Base-by-base conservation (phyloP, 345 rosid genomes). In the Syzygium aromaticum region DNA sequence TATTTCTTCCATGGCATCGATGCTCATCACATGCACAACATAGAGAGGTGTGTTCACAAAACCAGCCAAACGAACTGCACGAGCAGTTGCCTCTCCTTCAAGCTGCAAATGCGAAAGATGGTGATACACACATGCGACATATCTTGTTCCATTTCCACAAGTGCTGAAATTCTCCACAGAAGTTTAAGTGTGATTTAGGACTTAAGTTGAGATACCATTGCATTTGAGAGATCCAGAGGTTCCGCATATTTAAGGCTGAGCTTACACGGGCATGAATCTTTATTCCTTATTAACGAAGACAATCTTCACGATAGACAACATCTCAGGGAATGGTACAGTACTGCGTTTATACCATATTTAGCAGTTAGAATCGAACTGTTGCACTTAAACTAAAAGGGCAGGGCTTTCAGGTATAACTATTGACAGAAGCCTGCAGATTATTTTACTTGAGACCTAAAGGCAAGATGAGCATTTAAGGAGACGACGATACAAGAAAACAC, bases 11-110 rank as follows among this genome's bases (percentile, higher is more conserved):
- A 96, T 95, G 63, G 99, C 99, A 89, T 98, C 99, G 51, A 92
- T 93, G 93, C 99, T 98, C 98, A 98, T 98, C 89, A 98, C 99
- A 92, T 98, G 99, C 88, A 95, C 99, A 33, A 95, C 96, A 90
- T 98, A 98, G 22, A 98, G 96, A 57, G 99, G 99, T 0, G 96
- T 96, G 91, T 95, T 94, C 87, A 95, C 95, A 92, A 98, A 98
- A 86, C 88, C 89, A 30, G 99, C 99, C 92, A 96, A 95, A 87
- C 90, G 97, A 89, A 96, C 94, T 64, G 99, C 99, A 78, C 99
- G 94, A 85, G 95, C 88, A 87, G 99, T 98, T 90, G 99, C 99
- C 94, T 98, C 99, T 89, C 95, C 97, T 91, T 98, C 98, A 16
- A 96, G 95, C 99, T 98, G 95, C 89, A 91, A 73, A 38, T 54